Conservation (phyloP, 2,329 filamentous ascomycete species). For the Xylogone sp. region DNA sequence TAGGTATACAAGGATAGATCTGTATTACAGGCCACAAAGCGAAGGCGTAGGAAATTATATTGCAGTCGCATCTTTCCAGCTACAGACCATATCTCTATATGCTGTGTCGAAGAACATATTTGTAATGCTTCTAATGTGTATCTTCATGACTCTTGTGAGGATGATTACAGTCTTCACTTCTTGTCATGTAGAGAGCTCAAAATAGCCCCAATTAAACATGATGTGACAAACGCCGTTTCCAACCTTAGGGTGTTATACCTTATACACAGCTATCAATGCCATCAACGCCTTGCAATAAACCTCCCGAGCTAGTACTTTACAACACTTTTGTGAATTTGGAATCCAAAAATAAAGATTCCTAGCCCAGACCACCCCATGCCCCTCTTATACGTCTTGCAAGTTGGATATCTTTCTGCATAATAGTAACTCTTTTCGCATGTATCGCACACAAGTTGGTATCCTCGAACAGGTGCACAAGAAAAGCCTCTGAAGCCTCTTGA, state of each 20-base stretch:
- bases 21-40: too few species aligned
- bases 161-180: too few species aligned
- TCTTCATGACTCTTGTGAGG: too few species aligned
- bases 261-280: too few species aligned
- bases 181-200: not conserved
- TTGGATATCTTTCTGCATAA: slow-evolving; percentile 98
- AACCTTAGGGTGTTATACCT: too few species aligned
- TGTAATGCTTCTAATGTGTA: too few species aligned
- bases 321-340: too few species aligned
- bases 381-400: slow-evolving; percentile 78
- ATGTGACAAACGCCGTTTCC: not conserved
- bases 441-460: slow-evolving; percentile 95
- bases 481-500: slow-evolving; percentile 95
- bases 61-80: too few species aligned
- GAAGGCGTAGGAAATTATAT: too few species aligned
- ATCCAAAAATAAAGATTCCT: slow-evolving; percentile 14
- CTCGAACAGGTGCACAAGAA: slow-evolving; percentile 93
- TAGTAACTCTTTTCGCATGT: slow-evolving; percentile 93
- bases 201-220: not conserved
- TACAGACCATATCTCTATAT: too few species aligned
- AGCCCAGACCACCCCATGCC: slow-evolving; percentile 68
- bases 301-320: not conserved
- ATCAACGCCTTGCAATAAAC: not conserved
- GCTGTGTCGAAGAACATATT: too few species aligned
- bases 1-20: too few species aligned